Base-by-base conservation (phyloP, 768 basidiomycete species). In the Podaxis sp. region DNA sequence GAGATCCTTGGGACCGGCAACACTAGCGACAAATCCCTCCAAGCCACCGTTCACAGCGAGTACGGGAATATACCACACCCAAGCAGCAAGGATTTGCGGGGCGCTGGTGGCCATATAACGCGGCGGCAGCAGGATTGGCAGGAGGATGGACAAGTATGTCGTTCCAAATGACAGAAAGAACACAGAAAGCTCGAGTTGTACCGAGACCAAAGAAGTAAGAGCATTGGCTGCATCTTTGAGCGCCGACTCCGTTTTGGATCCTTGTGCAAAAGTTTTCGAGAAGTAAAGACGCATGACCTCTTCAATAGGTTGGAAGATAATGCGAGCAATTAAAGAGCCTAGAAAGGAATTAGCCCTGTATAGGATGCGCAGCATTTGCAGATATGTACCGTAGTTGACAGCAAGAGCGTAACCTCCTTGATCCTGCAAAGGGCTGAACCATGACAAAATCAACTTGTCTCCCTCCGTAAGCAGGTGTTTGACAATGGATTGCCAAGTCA, bases 391-490 rank as follows among this genome's bases (percentile, higher is more conserved):
- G 71, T 99, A 99, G 74, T 98, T 99, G 41, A 91, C 89, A 12
- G 97, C 96, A 12, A 99, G 81, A 0, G 96, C 96, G 73, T 97
- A 99, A 1, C 95, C 96, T 3, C 94, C 96, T 74, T 98, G 95
- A 71, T 96, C 90, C 51, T 87, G 79, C 55, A 96, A 76, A 33
- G 90, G 87, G 63, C 94, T 95, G 69, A 93, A 86, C 72, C 84
- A 86, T 0, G 93, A 92, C 17, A 99, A 81, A 11, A 96, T 83
- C 49, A 99, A 77, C 69, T 97, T 94, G 73, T 99, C 97, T 3
- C 93, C 95, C 70, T 99, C 97, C 0, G 96, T 99, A 28, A 99
- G 78, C 66, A 98, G 84, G 73, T 99, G 97, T 73, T 99, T 99
- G 65, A 98, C 81, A 2, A 97, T 66, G 0, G 91, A 94, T 72